Conservation (phyloP, 305 asterid genomes). For the Plantago coronopus region DNA sequence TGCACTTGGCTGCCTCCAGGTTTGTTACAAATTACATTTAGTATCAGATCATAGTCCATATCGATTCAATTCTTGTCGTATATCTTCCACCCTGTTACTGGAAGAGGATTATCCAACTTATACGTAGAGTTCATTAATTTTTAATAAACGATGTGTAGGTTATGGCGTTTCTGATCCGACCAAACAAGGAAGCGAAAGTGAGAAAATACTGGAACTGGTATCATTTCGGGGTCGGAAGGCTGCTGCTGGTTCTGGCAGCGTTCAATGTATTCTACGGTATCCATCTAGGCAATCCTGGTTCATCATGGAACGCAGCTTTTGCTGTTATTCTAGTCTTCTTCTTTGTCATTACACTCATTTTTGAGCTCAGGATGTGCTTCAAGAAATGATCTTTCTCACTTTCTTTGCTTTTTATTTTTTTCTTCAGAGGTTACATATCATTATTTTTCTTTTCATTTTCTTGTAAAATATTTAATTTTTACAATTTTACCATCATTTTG, state of each 20-base stretch:
- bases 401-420: background rate
- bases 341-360: constrained; percentile 33
- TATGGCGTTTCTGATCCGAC: constrained; percentile 41
- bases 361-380: constrained; percentile 53
- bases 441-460: background rate
- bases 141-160: too few species aligned
- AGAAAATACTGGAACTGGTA: constrained; percentile 23
- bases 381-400: constrained; percentile 24
- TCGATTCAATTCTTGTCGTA: too few species aligned
- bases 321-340: constrained; percentile 46
- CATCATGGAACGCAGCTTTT: constrained; percentile 67
- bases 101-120: too few species aligned
- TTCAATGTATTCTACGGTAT: constrained; percentile 77
- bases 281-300: constrained; percentile 52
- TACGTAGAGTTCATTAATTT: too few species aligned
- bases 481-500: background rate
- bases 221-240: constrained; percentile 16
- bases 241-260: constrained; percentile 29
- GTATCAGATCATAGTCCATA: too few species aligned
- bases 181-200: constrained; percentile 12
- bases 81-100: too few species aligned
- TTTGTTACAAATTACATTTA: too few species aligned
- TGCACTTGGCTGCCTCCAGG: constrained; percentile 76
- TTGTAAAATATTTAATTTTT: background rate
- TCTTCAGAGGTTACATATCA: constrained; percentile 25